Evolutionary conservation across 2,329 filamentous ascomycete species (phyloP).

Genomic region (Allantophomopsis cytisporea): DNA sequence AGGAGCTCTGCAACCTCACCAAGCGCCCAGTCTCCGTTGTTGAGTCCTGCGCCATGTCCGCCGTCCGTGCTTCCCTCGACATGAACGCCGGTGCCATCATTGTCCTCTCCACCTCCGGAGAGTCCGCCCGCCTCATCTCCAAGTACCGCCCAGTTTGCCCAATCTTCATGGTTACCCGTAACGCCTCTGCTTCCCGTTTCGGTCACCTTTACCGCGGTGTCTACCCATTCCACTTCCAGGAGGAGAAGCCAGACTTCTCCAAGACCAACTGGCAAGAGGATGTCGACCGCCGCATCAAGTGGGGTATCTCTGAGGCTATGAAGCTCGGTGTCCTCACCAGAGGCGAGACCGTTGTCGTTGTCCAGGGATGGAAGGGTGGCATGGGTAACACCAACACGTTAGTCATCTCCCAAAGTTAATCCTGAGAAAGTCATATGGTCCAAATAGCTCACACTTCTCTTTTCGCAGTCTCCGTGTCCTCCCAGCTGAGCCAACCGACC

Average conservation of each 20-base stretch:
- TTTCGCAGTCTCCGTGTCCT: background rate
- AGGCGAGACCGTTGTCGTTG: constrained; percentile 67
- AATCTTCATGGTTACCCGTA: constrained; percentile 98
- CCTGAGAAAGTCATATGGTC: too few species aligned
- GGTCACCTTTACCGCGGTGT: constrained; percentile 94
- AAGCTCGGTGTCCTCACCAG: constrained; percentile 63
- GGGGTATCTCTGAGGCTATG: constrained; percentile 81
- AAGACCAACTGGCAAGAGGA: constrained; percentile 97
- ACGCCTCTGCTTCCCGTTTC: constrained; percentile 71
- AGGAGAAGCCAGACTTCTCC: constrained; percentile 88
- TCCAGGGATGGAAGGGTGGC: constrained; percentile 84
- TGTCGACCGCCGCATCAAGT: constrained; percentile 94
- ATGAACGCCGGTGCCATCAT: constrained; percentile 94
- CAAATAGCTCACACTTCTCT: too few species aligned
- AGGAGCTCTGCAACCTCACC: constrained; percentile 79
- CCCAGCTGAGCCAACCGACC: background rate
- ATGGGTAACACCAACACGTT: constrained; percentile 82
- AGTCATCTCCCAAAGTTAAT: constrained; percentile 1
- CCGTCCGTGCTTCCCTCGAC: constrained; percentile 89
- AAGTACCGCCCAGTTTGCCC: constrained; percentile 99
- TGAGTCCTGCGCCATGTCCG: constrained; percentile 94
- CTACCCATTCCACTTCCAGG: constrained; percentile 91
- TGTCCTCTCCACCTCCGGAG: constrained; percentile 89
- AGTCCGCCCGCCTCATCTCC: constrained; percentile 86
- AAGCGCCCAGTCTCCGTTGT: constrained; percentile 74